These are phyloP conservation scores for Plasmodium chabaudi DNA, from an alignment of 169 alveolate genomes.

Conservation along the genomic window DNA sequence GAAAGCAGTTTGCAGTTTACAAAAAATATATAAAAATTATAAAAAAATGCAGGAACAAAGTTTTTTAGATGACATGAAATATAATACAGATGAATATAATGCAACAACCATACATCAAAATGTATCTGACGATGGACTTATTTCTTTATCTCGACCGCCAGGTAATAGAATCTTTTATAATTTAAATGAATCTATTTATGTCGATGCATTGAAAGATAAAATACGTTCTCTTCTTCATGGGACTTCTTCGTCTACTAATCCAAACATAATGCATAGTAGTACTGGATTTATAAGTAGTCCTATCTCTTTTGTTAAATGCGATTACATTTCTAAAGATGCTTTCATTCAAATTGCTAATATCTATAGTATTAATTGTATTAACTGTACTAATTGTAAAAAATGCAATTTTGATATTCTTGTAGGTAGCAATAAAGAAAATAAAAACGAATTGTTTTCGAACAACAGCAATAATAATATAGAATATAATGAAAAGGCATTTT, in stretches of 20 bases:
- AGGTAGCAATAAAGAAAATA: slow-evolving; percentile 25
- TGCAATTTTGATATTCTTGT: neutral
- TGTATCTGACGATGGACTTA: neutral
- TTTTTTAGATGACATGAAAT: slow-evolving; percentile 23
- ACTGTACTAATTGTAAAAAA: neutral
- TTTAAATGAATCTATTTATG: too few relatives aligned
- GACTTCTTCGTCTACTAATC: neutral
- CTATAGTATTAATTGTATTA: slow-evolving; percentile 6
- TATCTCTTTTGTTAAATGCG: too few relatives aligned
- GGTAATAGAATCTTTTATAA: neutral
- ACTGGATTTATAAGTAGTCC: neutral
- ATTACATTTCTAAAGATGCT: neutral
- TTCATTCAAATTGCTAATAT: neutral
- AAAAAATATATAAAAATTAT: slow-evolving; percentile 54
- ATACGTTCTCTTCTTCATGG: too few relatives aligned
- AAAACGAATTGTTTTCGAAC: slow-evolving; percentile 37
- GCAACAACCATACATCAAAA: slow-evolving; percentile 4
- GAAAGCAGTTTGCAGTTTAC: slow-evolving; percentile 57
- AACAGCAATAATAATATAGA: slow-evolving; percentile 21
- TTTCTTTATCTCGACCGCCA: neutral
- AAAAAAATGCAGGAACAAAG: slow-evolving; percentile 32
- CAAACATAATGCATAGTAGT: neutral
- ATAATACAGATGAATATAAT: slow-evolving; percentile 6
- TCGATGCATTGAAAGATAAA: too few relatives aligned
- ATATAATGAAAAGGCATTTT: neutral